Evolutionary conservation across 1,284 basidiomycete genomes (phyloP).

Genomic region (Pisolithus thermaeus): DNA sequence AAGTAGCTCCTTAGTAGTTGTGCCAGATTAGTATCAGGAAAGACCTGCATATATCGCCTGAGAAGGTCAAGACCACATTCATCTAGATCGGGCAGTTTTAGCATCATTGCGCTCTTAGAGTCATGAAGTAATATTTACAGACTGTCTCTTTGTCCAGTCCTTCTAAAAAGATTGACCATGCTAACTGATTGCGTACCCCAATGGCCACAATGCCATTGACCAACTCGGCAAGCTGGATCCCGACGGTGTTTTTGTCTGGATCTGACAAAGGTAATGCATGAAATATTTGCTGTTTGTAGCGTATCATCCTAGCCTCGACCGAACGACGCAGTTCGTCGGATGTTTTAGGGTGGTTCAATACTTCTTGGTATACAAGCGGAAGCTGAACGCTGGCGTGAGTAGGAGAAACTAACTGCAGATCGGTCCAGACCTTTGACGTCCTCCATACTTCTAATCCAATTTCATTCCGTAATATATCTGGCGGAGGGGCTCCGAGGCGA

Average conservation of each 20-base stretch:
- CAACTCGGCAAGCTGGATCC: constrained; percentile 63
- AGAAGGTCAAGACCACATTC: constrained; percentile 62
- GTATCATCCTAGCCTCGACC: constrained; percentile 68
- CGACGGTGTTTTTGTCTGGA: constrained; percentile 43
- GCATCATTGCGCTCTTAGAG: not conserved
- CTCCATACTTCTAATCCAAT: constrained; percentile 60
- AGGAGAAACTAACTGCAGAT: not conserved
- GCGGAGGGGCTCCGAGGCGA: constrained; percentile 65
- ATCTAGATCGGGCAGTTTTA: constrained; percentile 32
- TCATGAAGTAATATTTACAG: constrained; percentile 39
- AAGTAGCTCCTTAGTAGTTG: constrained; percentile 68
- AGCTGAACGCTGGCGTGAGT: constrained; percentile 38
- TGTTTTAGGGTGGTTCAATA: constrained; percentile 72
- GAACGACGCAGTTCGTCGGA: constrained; percentile 64
- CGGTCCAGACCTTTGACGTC: constrained; percentile 46
- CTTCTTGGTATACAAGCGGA: constrained; percentile 63
- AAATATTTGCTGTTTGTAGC: constrained; percentile 55
- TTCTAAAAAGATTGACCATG: constrained; percentile 80
- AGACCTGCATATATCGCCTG: constrained; percentile 61
- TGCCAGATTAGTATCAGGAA: constrained; percentile 57
- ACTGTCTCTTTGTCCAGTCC: constrained; percentile 66
- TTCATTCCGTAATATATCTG: constrained; percentile 62
- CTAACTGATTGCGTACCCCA: constrained; percentile 67
- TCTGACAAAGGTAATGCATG: constrained; percentile 46
- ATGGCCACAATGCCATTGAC: constrained; percentile 71